Conservation (phyloP, 495 filamentous ascomycete species). For the Neurospora hispaniola region DNA sequence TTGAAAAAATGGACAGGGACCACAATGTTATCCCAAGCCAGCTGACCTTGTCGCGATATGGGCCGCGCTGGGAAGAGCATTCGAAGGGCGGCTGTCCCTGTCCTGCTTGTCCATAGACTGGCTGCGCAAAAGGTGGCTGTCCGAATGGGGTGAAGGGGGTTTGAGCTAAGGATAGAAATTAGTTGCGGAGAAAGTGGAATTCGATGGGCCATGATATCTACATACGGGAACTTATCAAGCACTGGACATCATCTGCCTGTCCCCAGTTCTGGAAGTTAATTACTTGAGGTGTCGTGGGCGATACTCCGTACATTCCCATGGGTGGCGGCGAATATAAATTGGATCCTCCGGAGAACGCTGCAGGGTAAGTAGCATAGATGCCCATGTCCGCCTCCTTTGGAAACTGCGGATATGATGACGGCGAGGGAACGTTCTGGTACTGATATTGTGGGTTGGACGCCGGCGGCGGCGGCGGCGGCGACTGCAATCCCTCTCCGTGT, state of each 20-base stretch:
- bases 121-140: neutral
- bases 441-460: neutral
- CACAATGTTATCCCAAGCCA: slow-evolving; percentile 51
- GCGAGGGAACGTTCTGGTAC: neutral
- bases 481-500: neutral
- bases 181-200: neutral
- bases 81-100: neutral
- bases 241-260: neutral
- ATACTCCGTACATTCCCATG: neutral
- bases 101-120: neutral
- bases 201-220: neutral
- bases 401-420: neutral
- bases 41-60: slow-evolving; percentile 24
- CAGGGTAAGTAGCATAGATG: neutral
- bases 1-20: slow-evolving; percentile 55
- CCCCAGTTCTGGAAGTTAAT: neutral
- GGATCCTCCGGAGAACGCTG: neutral
- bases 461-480: neutral
- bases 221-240: neutral
- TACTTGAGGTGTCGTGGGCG: neutral
- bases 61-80: neutral
- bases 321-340: neutral
- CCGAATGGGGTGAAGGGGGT: neutral
- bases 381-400: neutral
- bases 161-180: neutral